A percentile compares a stretch with the other conserved stretches of the same genome.
phyloP scores from a whole-genome alignment of 139 green algal genomes.

The Chlorella sp. region DNA sequence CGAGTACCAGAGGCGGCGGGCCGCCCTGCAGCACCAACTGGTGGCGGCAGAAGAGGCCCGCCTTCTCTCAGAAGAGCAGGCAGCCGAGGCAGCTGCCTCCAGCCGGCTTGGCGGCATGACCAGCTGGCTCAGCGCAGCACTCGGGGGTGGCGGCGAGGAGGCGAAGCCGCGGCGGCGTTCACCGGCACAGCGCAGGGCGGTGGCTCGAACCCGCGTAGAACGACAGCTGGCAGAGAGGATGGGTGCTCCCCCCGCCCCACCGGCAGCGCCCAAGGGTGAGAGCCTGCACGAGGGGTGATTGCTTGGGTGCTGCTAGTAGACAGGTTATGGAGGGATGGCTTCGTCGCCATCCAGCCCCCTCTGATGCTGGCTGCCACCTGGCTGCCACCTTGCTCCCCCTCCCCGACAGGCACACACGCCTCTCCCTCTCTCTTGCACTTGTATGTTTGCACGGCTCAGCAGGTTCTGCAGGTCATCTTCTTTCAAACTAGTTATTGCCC shows the following conservation, averaged over 20 bases:
- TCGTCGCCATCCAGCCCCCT: too few relatives aligned
- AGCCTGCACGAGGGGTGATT: not conserved
- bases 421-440: too few relatives aligned
- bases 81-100: not conserved
- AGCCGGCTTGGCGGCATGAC: not conserved
- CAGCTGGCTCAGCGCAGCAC: not conserved
- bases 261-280: conserved; percentile 27
- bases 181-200: conserved; percentile 1
- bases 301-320: not conserved
- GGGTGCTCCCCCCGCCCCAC: conserved; percentile 8
- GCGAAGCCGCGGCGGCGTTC: not conserved
- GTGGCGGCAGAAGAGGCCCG: not conserved
- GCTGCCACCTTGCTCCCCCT: not conserved
- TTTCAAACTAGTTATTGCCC: too few relatives aligned
- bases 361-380: not conserved
- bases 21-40: not conserved
- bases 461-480: too few relatives aligned
- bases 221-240: conserved; percentile 8
- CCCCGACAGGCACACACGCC: too few relatives aligned
- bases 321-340: too few relatives aligned
- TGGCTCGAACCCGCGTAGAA: conserved; percentile 5
- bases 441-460: too few relatives aligned
- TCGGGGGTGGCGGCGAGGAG: not conserved
- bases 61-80: not conserved
- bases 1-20: not conserved